These are phyloP conservation scores for Pistacia vera DNA, from an alignment of 345 rosid species.

Conservation along the genomic window DNA sequence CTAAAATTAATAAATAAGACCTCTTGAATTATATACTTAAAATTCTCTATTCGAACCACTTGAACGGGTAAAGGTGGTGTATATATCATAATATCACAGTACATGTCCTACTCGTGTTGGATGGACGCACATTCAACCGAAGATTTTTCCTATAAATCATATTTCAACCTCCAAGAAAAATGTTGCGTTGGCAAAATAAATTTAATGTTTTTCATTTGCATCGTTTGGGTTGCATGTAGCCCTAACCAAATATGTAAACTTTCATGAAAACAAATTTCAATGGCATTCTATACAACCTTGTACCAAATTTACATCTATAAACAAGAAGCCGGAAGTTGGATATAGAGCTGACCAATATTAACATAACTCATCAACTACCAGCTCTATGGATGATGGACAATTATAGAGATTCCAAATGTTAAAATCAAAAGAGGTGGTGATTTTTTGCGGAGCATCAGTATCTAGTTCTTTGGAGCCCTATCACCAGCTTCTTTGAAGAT, in stretches of 20 bases:
- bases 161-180: no score
- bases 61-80: no score
- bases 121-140: no score
- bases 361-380: background rate
- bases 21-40: no score
- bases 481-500: background rate
- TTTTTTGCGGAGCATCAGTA: background rate
- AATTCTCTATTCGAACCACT: no score
- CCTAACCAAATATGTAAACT: background rate
- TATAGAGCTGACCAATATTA: background rate
- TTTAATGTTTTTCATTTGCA: background rate
- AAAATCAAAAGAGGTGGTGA: no score
- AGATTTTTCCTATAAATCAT: no score
- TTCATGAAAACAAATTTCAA: background rate
- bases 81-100: no score
- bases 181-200: background rate
- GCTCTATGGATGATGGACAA: background rate
- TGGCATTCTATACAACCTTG: background rate
- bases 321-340: background rate
- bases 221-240: background rate
- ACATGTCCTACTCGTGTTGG: no score
- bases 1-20: no score
- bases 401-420: background rate
- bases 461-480: background rate
- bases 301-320: background rate